Evolutionary conservation across 2,329 filamentous ascomycete genomes (phyloP), one percentile per base, ranked within the genome.

Genomic region (Hypoxylon sp.): DNA sequence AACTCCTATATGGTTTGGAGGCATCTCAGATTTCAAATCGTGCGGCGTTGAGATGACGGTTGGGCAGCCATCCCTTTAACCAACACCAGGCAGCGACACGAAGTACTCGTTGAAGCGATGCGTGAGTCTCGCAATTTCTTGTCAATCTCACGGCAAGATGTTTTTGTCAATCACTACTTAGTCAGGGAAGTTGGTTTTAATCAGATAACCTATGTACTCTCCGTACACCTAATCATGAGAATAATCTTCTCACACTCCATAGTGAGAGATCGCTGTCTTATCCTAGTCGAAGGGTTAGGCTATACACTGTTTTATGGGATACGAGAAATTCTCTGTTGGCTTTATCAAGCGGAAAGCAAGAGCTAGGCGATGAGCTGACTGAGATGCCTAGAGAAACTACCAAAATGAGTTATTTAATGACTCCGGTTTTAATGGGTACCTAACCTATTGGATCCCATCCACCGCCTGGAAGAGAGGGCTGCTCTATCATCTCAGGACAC

Each of bases 61-160:
- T 58, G 37, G 65, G 58, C 54, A 53, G 26, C 46, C 17, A 54
- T 57, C 35, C 26, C 24, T 46, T 52, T 52, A 24, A 42, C n/a
- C 42, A 13, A n/a, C 33, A 24, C 33, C 47, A 55, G 58, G 53
- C 53, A 66, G 58, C 58, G 63, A 54, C 26, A 50, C 31, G 14
- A 19, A 19, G 29, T 10, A 26, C 11, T 51, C 29, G n/a, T 46
- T 42, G 35, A 26, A 47, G 46, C 24, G 59, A 24, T 11, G 48
- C 46, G 46, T 29, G 26, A 63, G 42, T 52, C 19, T 37, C 19
- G n/a, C 42, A 44, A 22, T 46, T n/a, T 11, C 14, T 31, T 24
- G 9, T 26, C 29, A 22, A 54, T 39, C 14, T 22, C 42, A 50
- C 24, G 29, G 54, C 14, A 24, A 44, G 14, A 42, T 13, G 5